Base-by-base conservation (phyloP, 1,284 basidiomycete genomes). In the Ustilago tritici region DNA sequence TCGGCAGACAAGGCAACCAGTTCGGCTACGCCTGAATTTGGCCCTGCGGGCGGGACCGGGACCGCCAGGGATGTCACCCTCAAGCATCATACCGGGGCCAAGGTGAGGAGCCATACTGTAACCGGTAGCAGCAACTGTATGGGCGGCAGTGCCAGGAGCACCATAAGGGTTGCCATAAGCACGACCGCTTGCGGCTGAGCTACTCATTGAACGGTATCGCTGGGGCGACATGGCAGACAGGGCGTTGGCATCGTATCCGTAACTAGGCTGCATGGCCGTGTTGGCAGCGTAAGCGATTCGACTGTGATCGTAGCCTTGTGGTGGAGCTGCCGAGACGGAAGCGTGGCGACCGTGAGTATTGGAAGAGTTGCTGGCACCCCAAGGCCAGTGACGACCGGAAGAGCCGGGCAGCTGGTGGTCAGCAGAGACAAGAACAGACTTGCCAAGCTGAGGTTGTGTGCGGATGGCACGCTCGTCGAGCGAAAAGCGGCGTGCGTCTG, bases 11-110 rank as follows among this genome's bases (percentile, higher is more conserved):
- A 83, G 68, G 54, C 82, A 83, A 17, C 81, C 82, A 10, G 79
- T 83, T 35, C 82, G 67, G 57, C 65, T 71, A 28, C 82, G 76
- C 69, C 76, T 82, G 78, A 83, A 83, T 60, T 83, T 83, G 57
- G 74, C 70, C 34, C 79, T 63, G 28, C 82, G 72, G 28, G 70
- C 74, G 14, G 80, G 69, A 23, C 81, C 79, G 10, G 76, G 71
- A 23, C 79, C 78, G 46, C 71, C 73, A 8, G 70, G 54, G 32
- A 79, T 62, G 31, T 73, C 77, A 23, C 73, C 77, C 9, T 76
- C 74, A 14, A 72, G 57, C 69, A 73, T 70, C 69, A 79, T 76
- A 23, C 68, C 72, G 17, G 68, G 65, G 41, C 68, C 72, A 12
- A 75, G 65, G 28, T 75, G 76, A 7, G 76, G 73, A 10, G 65